Conservation (phyloP, 305 asterid species). For the Fraxinus albicans region DNA sequence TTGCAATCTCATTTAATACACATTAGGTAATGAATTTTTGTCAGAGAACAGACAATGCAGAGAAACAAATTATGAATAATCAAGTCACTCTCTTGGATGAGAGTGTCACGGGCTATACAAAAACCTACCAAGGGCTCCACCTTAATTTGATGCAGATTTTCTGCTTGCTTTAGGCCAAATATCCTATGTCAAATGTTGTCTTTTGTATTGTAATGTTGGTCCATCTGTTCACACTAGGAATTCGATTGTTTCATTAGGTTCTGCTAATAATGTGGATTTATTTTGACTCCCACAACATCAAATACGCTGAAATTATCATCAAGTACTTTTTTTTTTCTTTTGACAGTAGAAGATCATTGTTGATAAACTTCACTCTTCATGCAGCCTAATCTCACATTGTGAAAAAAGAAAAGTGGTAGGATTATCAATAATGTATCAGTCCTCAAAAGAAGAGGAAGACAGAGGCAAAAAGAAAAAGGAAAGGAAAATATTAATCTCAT, state of each 20-base stretch:
- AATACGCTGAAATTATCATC: too few relatives aligned
- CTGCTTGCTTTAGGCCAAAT: background rate
- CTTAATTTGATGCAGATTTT: background rate
- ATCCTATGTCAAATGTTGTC: background rate
- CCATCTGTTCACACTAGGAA: background rate
- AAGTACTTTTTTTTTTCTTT: too few relatives aligned
- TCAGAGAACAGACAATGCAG: background rate
- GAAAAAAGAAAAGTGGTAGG: too few relatives aligned
- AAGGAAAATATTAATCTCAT: too few relatives aligned
- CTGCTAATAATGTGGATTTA: background rate
- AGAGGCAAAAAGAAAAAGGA: too few relatives aligned
- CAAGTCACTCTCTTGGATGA: background rate
- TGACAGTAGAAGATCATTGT: too few relatives aligned
- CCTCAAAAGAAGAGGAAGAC: too few relatives aligned
- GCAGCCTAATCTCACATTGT: too few relatives aligned
- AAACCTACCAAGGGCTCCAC: background rate
- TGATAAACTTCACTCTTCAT: too few relatives aligned
- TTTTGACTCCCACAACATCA: too few relatives aligned
- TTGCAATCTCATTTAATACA: background rate
- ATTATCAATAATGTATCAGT: too few relatives aligned
- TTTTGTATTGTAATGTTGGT: background rate
- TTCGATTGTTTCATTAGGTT: background rate
- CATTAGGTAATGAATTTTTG: background rate
- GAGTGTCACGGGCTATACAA: conserved; percentile 2
- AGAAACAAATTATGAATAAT: background rate